Evolutionary conservation across 2,329 filamentous ascomycete species (phyloP), one percentile per base, ranked within the genome.

Genomic region (Didymellaceae sp.): DNA sequence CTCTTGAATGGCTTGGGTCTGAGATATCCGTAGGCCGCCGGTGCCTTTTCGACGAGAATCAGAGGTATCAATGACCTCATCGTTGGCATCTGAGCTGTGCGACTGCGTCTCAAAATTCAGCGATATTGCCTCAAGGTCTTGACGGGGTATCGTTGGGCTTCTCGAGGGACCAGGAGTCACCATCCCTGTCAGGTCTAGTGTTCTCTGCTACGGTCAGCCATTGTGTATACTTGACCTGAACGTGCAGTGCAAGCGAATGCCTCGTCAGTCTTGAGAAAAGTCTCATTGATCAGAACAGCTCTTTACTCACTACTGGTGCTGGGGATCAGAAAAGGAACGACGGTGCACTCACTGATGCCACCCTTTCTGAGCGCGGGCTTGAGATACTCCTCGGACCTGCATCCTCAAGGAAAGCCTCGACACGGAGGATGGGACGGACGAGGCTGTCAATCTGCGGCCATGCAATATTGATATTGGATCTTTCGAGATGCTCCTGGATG

Each of bases 401-500:
- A 49, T 71, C 66, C 40, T 71, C 66, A 9, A 71, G 49, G 30
- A 69, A 71, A 20, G 68, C 66, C 35, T 71, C 68, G 14, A 71
- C 42, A 5, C 68, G 62, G 9, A 71, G 52, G 13, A 67, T 57
- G 3, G 67, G 67, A 20, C 54, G 61, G 17, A 51, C 52, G 6
- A 69, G 46, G 11, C 39, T 50, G 22, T 63, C 59, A 18, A 64
- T 55, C 21, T 63, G 62, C 17, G 64, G 63, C 67, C 64, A 70
- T 28, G 60, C 48, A 6, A 58, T 24, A 18, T 57, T 57, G 47
- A 62, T 55, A 22, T 67, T 63, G 6, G 52, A 59, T 16, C 51
- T 62, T 20, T 60, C 56, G 17, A 71, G 45, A 37, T 70, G 61
- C 31, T 69, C 66, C 28, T 68, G 63, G 28, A 71, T 66, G 1